phyloP scores from a whole-genome alignment of 495 filamentous ascomycete species.

The Penicillium ucsense region DNA sequence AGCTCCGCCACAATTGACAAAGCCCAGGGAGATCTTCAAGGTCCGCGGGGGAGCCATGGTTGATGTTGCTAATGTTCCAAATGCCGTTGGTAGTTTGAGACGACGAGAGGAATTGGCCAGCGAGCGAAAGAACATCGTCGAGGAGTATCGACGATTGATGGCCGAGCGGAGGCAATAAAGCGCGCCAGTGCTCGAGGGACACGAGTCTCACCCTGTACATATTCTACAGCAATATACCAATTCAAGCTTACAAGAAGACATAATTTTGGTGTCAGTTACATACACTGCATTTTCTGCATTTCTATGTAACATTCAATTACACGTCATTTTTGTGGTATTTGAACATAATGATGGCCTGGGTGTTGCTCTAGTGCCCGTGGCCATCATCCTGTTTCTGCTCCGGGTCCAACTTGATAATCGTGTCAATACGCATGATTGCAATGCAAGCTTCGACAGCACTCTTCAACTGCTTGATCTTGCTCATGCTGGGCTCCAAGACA shows the following conservation, averaged over 20 bases:
- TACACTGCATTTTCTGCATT: conserved; percentile 5
- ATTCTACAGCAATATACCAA: conserved; percentile 10
- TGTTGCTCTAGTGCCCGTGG: conserved; percentile 31
- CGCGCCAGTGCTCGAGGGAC: neutral
- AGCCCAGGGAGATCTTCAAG: conserved; percentile 60
- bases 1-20: conserved; percentile 68
- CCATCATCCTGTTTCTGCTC: conserved; percentile 67
- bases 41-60: conserved; percentile 57
- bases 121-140: conserved; percentile 67
- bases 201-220: neutral
- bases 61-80: conserved; percentile 65
- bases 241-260: conserved; percentile 15
- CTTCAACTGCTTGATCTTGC: conserved; percentile 97
- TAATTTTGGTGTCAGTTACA: conserved; percentile 10
- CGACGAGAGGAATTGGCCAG: conserved; percentile 72
- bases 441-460: conserved; percentile 98
- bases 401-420: conserved; percentile 95
- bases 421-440: conserved; percentile 99
- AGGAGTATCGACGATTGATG: conserved; percentile 76
- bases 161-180: conserved; percentile 44
- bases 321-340: conserved; percentile 17
- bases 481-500: conserved; percentile 94
- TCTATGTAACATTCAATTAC: conserved; percentile 2
- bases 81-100: conserved; percentile 67
- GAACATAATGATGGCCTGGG: conserved; percentile 5